A percentile compares a stretch with the other conserved stretches of the same genome.
Conservation (phyloP, 495 filamentous ascomycete genomes). For the Friedmanniomyces simplex region DNA sequence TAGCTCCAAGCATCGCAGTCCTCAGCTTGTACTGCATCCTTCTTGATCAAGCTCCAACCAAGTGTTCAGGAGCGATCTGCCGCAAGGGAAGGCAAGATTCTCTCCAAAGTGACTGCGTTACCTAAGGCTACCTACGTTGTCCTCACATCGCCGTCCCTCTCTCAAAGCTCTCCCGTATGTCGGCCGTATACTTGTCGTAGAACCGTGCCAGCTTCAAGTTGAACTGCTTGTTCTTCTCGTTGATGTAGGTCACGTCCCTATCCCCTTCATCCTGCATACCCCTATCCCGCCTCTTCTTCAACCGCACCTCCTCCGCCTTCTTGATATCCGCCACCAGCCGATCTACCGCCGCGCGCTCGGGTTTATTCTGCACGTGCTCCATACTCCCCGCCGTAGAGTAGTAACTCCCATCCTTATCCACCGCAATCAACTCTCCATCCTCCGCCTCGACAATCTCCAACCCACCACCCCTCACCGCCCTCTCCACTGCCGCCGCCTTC, state of each 20-base stretch:
- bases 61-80: too few species aligned
- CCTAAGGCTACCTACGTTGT: too few species aligned
- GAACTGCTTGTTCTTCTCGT: slow-evolving; percentile 99
- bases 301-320: slow-evolving; percentile 74
- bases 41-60: too few species aligned
- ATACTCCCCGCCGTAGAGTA: slow-evolving; percentile 77
- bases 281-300: slow-evolving; percentile 76
- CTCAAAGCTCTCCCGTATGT: slow-evolving; percentile 96
- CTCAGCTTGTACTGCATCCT: too few species aligned
- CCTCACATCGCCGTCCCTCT: slow-evolving; percentile 77
- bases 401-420: slow-evolving; percentile 82
- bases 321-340: slow-evolving; percentile 72
- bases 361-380: slow-evolving; percentile 73
- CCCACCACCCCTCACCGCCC: slow-evolving; percentile 66
- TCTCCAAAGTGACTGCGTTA: too few species aligned
- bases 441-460: slow-evolving; percentile 89
- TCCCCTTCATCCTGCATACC: slow-evolving; percentile 52
- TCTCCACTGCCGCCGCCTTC: slow-evolving; percentile 74
- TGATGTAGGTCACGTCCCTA: slow-evolving; percentile 94
- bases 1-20: too few species aligned
- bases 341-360: slow-evolving; percentile 83
- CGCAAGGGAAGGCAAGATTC: too few species aligned
- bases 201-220: slow-evolving; percentile 92
- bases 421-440: slow-evolving; percentile 85
- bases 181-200: slow-evolving; percentile 97